A percentile compares a stretch with the other conserved stretches of the same genome.
phyloP scores from a whole-genome alignment of 768 basidiomycete genomes.

The Tulasnella calospora region DNA sequence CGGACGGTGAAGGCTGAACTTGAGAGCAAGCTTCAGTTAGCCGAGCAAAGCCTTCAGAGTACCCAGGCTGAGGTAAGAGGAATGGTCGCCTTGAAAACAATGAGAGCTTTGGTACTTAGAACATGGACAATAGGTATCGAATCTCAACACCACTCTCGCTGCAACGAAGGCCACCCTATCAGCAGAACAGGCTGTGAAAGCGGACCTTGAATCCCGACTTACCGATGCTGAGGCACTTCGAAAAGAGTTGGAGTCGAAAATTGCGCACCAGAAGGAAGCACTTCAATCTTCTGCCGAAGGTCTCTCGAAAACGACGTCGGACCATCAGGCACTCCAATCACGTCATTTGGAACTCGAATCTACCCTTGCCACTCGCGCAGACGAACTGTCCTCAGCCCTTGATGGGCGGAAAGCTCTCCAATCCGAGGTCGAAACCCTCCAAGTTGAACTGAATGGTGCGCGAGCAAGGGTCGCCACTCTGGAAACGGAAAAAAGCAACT shows the following conservation, averaged over 20 bases:
- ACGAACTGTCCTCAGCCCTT: not conserved
- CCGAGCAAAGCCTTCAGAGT: not conserved
- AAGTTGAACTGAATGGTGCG: not conserved
- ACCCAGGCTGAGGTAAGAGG: not conserved
- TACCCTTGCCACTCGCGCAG: not conserved
- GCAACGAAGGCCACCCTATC: not conserved
- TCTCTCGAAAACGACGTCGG: not conserved
- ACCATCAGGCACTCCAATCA: not conserved
- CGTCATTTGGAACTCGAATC: slow-evolving; percentile 7
- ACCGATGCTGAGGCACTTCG: not conserved
- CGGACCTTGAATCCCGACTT: not conserved
- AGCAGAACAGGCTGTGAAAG: not conserved
- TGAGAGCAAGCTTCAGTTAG: not conserved
- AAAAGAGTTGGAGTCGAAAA: not conserved
- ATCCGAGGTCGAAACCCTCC: not conserved
- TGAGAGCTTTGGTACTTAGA: not conserved
- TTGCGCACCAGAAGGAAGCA: not conserved
- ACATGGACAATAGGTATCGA: not conserved
- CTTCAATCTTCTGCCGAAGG: not conserved
- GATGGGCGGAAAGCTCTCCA: not conserved
- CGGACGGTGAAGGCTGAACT: not conserved
- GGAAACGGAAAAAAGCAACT: slow-evolving; percentile 13
- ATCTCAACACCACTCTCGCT: not conserved
- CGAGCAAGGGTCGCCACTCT: not conserved
- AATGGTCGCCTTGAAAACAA: not conserved